A percentile compares a stretch with the other conserved stretches of the same genome.
phyloP scores from a whole-genome alignment of 2,329 filamentous ascomycete genomes.

The Stachybotrys chlorohalonatus region DNA sequence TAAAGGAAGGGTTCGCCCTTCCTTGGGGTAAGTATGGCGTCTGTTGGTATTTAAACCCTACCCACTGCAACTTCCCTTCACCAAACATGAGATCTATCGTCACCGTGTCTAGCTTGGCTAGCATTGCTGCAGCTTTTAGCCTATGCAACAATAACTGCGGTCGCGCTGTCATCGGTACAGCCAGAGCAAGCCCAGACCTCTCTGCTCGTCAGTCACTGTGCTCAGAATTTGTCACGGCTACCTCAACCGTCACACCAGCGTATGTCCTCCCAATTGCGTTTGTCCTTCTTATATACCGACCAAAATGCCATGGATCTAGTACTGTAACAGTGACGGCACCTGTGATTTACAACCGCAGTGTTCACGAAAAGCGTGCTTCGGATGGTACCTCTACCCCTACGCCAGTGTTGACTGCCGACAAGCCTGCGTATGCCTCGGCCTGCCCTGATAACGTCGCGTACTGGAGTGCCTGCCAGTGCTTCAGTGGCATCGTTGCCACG shows the following conservation, averaged over 20 bases:
- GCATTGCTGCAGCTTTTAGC: neutral
- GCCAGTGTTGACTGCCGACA: neutral
- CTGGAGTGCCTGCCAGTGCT: conserved; percentile 12
- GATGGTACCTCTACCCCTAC: neutral
- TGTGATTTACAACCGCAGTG: neutral
- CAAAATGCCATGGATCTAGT: neutral
- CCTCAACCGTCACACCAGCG: neutral
- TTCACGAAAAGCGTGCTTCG: neutral
- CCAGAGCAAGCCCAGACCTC: neutral
- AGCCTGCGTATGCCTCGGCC: conserved; percentile 7
- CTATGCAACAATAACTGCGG: neutral
- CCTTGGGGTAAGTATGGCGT: neutral
- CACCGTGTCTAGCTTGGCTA: neutral
- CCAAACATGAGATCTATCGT: neutral
- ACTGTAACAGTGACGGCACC: neutral
- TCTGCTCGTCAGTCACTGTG: neutral
- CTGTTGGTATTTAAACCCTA: neutral
- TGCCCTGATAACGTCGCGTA: conserved; percentile 7
- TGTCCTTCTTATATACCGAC: neutral
- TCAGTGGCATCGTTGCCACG: conserved; percentile 6
- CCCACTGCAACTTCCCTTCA: neutral
- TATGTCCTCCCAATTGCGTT: neutral
- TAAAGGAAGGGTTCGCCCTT: neutral
- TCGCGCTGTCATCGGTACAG: neutral
- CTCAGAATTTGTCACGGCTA: neutral